Evolutionary conservation across 2,329 filamentous ascomycete genomes (phyloP), one percentile per base, ranked within the genome.

Genomic region (Penicillium expansum): DNA sequence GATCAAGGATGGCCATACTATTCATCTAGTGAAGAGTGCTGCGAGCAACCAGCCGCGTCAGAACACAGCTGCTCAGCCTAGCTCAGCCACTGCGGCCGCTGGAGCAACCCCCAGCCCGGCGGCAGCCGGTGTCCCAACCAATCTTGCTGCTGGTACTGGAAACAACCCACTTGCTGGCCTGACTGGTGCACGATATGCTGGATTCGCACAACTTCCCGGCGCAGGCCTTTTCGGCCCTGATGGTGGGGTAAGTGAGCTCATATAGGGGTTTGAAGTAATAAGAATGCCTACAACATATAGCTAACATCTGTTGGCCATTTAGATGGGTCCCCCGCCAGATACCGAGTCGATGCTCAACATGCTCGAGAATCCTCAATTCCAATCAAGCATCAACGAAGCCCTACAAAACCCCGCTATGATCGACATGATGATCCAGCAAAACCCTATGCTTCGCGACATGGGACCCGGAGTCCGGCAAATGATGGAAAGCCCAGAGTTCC

Each of bases 11-110:
- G 92, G 92, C 62, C 94, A 97, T 76, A 97, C 93, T 18, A 86
- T 99, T 66, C 94, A 99, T 75, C 84, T 99, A 68, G 94, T 99
- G 69, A 97, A 96, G 81, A 95, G 92, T 72, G 93, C 94, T 43
- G 90, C 90, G 59, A 97, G 92, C 82, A 96, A 95, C 68, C 82
- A 65, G 52, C 52, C 82, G 60, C 81, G 82, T 56, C 82, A 84
- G 67, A 82, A 81, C 62, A 81, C 80, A 55, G 76, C 83, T 20
- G 78, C 75, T 59, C 80, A 83, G 66, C 74, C 77, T 48, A 71
- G 73, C 54, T 70, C 77, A 22, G 70, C 77, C 11, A 56, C 70
- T 16, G 58, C 70, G 7, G 50, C 69, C 20, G 49, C 70, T 27
- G 77, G 74, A 33, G 61, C 70, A 35, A 60, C 72, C 52, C 62